Evolutionary conservation across 2,329 filamentous ascomycete species (phyloP).

Genomic region (Arthrobotrys sphaeroides): DNA sequence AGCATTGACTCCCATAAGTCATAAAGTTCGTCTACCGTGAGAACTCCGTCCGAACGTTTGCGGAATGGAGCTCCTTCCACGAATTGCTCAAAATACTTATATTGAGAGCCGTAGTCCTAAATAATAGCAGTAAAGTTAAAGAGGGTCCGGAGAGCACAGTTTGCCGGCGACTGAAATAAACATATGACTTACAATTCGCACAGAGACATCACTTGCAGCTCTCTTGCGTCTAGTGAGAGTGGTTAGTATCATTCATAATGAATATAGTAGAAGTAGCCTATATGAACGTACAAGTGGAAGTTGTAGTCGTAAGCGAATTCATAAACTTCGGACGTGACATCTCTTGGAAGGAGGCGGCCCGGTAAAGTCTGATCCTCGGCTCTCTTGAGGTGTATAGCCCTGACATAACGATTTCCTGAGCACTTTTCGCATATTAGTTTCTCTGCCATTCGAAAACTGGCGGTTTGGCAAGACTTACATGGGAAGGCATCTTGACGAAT

Average conservation of each 20-base stretch:
- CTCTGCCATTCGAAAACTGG: background rate
- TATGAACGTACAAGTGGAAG: conserved; percentile 29
- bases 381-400: conserved; percentile 37
- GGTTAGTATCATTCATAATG: background rate
- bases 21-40: conserved; percentile 28
- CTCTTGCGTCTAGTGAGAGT: conserved; percentile 31
- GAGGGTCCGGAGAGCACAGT: background rate
- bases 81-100: conserved; percentile 21
- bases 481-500: conserved; percentile 36
- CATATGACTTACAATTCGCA: conserved; percentile 37
- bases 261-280: background rate
- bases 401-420: conserved; percentile 34
- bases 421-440: conserved; percentile 33
- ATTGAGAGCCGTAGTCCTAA: conserved; percentile 42
- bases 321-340: conserved; percentile 37
- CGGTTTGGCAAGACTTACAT: conserved; percentile 27
- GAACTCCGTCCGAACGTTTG: conserved; percentile 27
- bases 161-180: background rate
- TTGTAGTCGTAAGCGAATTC: conserved; percentile 44
- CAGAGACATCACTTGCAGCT: conserved; percentile 34
- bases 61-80: conserved; percentile 13
- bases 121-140: conserved; percentile 14
- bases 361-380: conserved; percentile 32
- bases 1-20: conserved; percentile 37
- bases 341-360: conserved; percentile 21